Base-by-base conservation (phyloP, 257 asterid species). In the Gentiana dahurica region DNA sequence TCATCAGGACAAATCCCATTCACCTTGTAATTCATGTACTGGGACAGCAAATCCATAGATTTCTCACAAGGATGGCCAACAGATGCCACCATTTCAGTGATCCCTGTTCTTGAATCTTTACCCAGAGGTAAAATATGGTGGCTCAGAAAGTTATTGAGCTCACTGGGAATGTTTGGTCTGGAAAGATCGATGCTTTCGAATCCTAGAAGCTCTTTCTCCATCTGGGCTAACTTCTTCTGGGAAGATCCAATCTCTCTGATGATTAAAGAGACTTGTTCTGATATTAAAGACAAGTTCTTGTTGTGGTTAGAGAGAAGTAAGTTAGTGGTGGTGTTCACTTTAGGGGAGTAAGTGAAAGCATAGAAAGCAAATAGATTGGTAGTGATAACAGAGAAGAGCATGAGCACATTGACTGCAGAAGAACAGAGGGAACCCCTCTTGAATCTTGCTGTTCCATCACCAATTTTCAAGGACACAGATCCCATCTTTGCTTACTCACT, bases 381-480 rank as follows among this genome's bases (percentile, higher is more conserved):
- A 57, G 90, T 85, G 61, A 92, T 63, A 12, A 92, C 97, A 10
- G 99, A 92, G 63, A 88, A 80, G 8, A 92, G 77, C 99, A 92
- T 92, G 32, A 92, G 81, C 3, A 81, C 24, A 68, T 88, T 92
- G 5, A 83, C 82, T 8, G 95, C 95, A 4, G 97, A 88, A 36
- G 99, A 83, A 65, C 87, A 92, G 2, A 69, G 10, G 0, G 99
- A 73, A 32, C 88, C 89, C 66, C 90, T 69, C 76, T 81, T 81
- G 90, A 92, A 92, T 80, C 95, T 85, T 34, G 97, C 99, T 2
- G 95, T 88, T 54, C 97, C 97, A 57, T 92, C 99, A 54, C 99
- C 99, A 0, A 92, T 77, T 72, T 92, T 92, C 59, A 87, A 36
- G 50, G 96, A 87, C 59, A 91, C 98, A 44, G 98, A 73, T 13